Percentiles rank a stretch among this genome's conserved stretches.
These are phyloP conservation scores for Fusarium nanum DNA, from an alignment of 2,329 filamentous ascomycete genomes.

Conservation along the genomic window DNA sequence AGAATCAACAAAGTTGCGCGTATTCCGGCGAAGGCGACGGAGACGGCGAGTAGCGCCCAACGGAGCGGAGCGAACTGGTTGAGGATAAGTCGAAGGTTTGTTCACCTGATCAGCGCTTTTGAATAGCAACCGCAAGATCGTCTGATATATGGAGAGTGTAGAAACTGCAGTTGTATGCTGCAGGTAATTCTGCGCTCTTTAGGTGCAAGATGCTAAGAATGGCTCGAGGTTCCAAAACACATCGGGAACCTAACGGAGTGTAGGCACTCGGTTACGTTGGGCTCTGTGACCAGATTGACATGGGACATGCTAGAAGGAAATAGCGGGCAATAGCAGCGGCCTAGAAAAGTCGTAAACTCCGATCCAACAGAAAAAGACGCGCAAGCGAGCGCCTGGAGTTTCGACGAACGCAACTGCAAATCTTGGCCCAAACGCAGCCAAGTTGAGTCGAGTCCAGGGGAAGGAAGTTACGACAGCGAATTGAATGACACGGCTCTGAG, in stretches of 20 bases:
- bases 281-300: slow-evolving; percentile 7
- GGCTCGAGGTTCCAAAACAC: slow-evolving; percentile 20
- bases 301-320: slow-evolving; percentile 10
- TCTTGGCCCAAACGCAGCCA: slow-evolving; percentile 7
- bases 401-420: slow-evolving; percentile 20
- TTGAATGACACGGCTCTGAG: slow-evolving; percentile 41
- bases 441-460: slow-evolving; percentile 3
- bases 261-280: slow-evolving; percentile 3
- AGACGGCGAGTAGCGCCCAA: slow-evolving; percentile 35
- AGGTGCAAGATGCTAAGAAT: slow-evolving; percentile 24
- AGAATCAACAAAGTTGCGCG: slow-evolving; percentile 13
- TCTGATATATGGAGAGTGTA: not conserved
- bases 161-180: not conserved
- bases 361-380: slow-evolving; percentile 10
- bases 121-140: slow-evolving; percentile 19
- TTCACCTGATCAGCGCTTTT: slow-evolving; percentile 25
- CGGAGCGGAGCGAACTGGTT: slow-evolving; percentile 29
- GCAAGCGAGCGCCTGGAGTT: slow-evolving; percentile 31
- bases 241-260: not conserved
- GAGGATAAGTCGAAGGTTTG: slow-evolving; percentile 28
- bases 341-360: slow-evolving; percentile 3
- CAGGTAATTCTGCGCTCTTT: slow-evolving; percentile 17
- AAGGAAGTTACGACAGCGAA: slow-evolving; percentile 26
- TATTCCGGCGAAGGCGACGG: slow-evolving; percentile 39
- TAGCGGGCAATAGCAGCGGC: slow-evolving; percentile 29